A percentile compares a stretch with the other conserved stretches of the same genome.
phyloP scores from a whole-genome alignment of 345 rosid genomes.

The Turritis glabra region DNA sequence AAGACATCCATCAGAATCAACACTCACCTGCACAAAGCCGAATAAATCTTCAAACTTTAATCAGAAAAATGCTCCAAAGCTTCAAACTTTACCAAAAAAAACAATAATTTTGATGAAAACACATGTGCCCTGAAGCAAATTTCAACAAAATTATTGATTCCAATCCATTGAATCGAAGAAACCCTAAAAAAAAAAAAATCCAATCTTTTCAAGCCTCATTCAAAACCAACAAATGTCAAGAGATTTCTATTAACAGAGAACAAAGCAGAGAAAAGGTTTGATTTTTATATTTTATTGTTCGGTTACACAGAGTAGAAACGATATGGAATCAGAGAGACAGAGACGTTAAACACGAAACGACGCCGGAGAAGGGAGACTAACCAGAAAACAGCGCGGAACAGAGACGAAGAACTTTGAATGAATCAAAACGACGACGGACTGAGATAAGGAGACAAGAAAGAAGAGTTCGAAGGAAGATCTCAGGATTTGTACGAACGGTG shows the following conservation, averaged over 20 bases:
- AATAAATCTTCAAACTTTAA: conserved; percentile 1
- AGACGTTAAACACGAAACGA: conserved; percentile 47
- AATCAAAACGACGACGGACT: conserved; percentile 65
- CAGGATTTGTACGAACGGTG: conserved; percentile 26
- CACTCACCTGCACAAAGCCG: conserved; percentile 5
- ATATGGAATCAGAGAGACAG: conserved; percentile 7
- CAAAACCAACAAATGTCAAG: not conserved
- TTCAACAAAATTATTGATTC: not conserved
- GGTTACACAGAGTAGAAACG: conserved; percentile 15
- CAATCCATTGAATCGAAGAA: conserved; percentile 1
- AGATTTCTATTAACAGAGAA: not conserved
- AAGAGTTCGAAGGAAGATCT: conserved; percentile 28
- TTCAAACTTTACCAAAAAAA: conserved; percentile 7
- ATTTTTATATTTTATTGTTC: not conserved
- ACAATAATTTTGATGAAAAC: not conserved
- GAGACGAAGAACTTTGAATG: conserved; percentile 38
- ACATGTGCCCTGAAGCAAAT: conserved; percentile 8
- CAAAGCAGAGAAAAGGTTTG: not conserved
- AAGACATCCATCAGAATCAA: conserved; percentile 52
- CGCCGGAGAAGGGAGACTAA: conserved; percentile 48
- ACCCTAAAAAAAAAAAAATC: conserved; percentile 25
- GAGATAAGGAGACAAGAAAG: conserved; percentile 3
- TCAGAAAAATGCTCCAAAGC: not conserved
- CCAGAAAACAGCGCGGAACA: conserved; percentile 33
- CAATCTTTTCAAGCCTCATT: not conserved